These are phyloP conservation scores for Hericium rajendrae DNA, from an alignment of 768 basidiomycete species.

Conservation along the genomic window DNA sequence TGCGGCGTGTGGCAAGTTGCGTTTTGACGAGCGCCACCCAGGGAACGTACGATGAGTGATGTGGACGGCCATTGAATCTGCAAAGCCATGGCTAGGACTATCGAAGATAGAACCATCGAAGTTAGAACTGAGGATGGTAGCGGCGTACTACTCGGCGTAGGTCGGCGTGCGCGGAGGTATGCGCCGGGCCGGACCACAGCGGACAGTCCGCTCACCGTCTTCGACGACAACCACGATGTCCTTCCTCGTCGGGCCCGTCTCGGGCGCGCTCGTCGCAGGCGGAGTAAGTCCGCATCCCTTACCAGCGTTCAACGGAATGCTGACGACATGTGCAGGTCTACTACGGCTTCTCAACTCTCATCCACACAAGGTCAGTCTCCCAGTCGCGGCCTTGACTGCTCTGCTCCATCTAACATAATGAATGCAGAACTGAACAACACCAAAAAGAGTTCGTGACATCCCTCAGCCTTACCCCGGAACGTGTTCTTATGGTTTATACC, in stretches of 20 bases:
- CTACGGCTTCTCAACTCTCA: conserved; percentile 62
- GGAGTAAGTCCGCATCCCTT: conserved; percentile 35
- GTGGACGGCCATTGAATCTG: too few species aligned
- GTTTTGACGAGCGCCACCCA: too few species aligned
- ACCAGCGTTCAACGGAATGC: conserved; percentile 13
- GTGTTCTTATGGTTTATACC: not conserved
- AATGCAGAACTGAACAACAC: conserved; percentile 43
- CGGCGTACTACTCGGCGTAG: too few species aligned
- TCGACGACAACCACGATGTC: conserved; percentile 32
- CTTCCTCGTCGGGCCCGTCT: conserved; percentile 53
- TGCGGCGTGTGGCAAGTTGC: too few species aligned
- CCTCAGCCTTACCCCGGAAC: not conserved
- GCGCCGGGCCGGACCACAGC: not conserved
- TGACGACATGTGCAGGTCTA: conserved; percentile 28
- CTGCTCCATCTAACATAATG: not conserved
- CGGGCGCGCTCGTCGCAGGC: conserved; percentile 58
- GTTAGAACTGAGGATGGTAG: too few species aligned
- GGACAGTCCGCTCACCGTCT: not conserved
- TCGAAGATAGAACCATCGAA: too few species aligned
- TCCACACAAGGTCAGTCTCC: conserved; percentile 40
- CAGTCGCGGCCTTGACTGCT: not conserved
- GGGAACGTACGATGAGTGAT: too few species aligned
- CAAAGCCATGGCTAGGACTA: too few species aligned
- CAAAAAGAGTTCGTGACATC: conserved; percentile 38
- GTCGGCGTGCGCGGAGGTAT: too few species aligned